Evolutionary conservation across 176 grass and related monocot species (phyloP).

Genomic region (Oryza punctata): DNA sequence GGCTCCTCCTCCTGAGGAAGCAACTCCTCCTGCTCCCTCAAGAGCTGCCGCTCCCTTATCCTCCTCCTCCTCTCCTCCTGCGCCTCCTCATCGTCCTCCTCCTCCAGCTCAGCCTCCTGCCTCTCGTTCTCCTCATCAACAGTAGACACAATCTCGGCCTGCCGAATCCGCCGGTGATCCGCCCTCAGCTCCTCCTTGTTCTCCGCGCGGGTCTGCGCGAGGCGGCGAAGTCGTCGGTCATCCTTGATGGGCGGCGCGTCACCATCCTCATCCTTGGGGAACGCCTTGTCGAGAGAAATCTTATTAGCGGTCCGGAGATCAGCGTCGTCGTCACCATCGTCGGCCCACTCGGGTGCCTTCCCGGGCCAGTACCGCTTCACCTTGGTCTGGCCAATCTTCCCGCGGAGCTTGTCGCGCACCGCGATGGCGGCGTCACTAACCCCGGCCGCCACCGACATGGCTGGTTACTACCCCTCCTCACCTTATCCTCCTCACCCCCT

Average conservation of each 20-base stretch:
- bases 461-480: background rate
- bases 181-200: constrained; percentile 92
- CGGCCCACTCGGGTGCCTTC: constrained; percentile 79
- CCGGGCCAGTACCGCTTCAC: constrained; percentile 92
- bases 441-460: constrained; percentile 78
- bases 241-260: constrained; percentile 54
- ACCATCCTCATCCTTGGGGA: constrained; percentile 57
- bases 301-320: constrained; percentile 46
- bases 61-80: constrained; percentile 79
- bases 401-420: constrained; percentile 80
- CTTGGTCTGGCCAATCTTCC: constrained; percentile 96
- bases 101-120: constrained; percentile 66
- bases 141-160: constrained; percentile 80
- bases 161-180: constrained; percentile 77
- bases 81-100: constrained; percentile 92
- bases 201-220: constrained; percentile 58
- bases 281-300: constrained; percentile 71
- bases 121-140: constrained; percentile 71
- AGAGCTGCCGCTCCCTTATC: constrained; percentile 66
- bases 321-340: constrained; percentile 46
- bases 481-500: background rate
- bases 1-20: constrained; percentile 76
- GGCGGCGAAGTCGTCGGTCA: constrained; percentile 66
- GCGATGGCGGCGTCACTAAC: constrained; percentile 78
- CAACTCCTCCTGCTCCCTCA: constrained; percentile 80